Percentiles rank a stretch among this genome's conserved stretches.
Conservation (phyloP, 352 stramenopile genomes). For the Elongisporangium anandrum region DNA sequence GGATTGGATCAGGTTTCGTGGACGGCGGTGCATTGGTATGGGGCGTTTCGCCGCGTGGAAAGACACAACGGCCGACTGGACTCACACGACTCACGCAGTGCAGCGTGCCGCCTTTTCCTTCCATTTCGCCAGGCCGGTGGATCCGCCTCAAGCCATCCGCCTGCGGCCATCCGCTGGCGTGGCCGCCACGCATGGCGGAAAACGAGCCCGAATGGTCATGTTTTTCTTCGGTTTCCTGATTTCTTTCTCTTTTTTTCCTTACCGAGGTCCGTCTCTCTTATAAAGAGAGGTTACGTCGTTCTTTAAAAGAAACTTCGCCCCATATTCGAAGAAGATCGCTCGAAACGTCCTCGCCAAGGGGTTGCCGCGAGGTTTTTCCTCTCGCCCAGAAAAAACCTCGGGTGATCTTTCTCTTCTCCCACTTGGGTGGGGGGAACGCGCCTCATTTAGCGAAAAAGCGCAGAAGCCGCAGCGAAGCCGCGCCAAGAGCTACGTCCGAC, state of each 20-base stretch:
- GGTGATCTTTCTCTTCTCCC: neutral
- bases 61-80: neutral
- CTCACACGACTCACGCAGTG: neutral
- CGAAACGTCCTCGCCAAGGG: conserved; percentile 7
- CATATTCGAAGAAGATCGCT: conserved; percentile 15
- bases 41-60: neutral
- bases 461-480: conserved; percentile 26
- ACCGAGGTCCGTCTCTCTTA: conserved; percentile 3
- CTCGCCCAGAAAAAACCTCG: neutral
- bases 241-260: neutral
- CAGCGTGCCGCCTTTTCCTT: neutral
- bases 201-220: neutral
- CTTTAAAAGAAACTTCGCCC: conserved; percentile 23
- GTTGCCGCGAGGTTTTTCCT: neutral
- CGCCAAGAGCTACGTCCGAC: conserved; percentile 8
- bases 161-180: neutral
- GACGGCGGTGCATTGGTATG: neutral
- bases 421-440: neutral
- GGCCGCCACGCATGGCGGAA: neutral
- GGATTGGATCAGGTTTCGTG: neutral
- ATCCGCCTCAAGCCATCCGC: neutral
- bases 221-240: neutral
- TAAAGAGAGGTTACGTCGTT: conserved; percentile 1
- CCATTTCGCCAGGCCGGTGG: neutral
- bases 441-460: conserved; percentile 20